These are phyloP conservation scores for Pythium pyrilobum DNA, from an alignment of 352 stramenopile species.

Conservation along the genomic window DNA sequence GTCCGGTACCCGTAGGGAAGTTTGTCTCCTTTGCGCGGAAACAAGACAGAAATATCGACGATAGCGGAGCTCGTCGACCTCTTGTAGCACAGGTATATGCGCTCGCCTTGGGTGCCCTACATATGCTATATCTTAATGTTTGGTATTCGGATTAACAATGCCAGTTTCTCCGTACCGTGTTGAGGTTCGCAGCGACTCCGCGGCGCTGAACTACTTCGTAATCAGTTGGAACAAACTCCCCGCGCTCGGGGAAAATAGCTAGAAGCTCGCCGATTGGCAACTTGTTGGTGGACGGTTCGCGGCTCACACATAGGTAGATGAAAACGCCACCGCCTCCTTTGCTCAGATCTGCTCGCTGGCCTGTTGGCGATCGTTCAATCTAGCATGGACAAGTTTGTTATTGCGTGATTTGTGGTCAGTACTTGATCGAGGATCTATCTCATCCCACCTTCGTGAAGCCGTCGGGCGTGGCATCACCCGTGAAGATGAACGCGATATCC, in stretches of 20 bases:
- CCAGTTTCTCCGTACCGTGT: slow-evolving; percentile 55
- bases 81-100: slow-evolving; percentile 76
- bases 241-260: slow-evolving; percentile 66
- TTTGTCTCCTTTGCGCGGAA: slow-evolving; percentile 79
- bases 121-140: too few species aligned
- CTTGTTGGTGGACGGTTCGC: slow-evolving; percentile 39
- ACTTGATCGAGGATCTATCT: too few species aligned
- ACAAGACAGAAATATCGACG: slow-evolving; percentile 63
- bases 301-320: slow-evolving; percentile 67
- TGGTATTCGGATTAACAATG: too few species aligned
- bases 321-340: slow-evolving; percentile 75
- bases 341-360: slow-evolving; percentile 73
- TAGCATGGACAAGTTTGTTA: slow-evolving; percentile 12
- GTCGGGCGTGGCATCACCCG: slow-evolving; percentile 58
- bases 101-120: slow-evolving; percentile 77
- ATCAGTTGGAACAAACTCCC: slow-evolving; percentile 68
- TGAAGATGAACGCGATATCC: slow-evolving; percentile 76
- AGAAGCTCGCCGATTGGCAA: slow-evolving; percentile 75
- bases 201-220: slow-evolving; percentile 70
- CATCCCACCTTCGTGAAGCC: slow-evolving; percentile 77
- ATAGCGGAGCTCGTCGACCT: slow-evolving; percentile 57
- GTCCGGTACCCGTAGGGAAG: slow-evolving; percentile 62
- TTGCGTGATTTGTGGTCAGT: not conserved
- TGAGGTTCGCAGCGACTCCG: slow-evolving; percentile 61
- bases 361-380: slow-evolving; percentile 70